A percentile compares a stretch with the other conserved stretches of the same genome.
Conservation (phyloP, 768 basidiomycete species). For the Lactifluus subvellereus region DNA sequence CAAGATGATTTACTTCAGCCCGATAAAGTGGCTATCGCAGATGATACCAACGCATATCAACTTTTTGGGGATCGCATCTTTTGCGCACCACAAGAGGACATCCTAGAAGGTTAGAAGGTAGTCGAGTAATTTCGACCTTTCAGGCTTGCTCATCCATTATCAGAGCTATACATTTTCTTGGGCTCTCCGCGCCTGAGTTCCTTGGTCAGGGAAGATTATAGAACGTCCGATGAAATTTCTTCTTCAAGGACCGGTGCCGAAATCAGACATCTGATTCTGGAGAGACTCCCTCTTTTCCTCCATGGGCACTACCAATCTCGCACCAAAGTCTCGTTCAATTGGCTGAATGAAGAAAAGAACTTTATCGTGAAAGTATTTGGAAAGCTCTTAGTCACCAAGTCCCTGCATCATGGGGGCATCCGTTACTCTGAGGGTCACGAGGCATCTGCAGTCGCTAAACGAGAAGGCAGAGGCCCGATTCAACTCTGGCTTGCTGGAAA, state of each 20-base stretch:
- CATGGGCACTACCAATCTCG: slow-evolving; percentile 77
- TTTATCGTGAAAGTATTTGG: slow-evolving; percentile 66
- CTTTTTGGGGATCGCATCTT: slow-evolving; percentile 73
- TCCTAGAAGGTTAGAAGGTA: slow-evolving; percentile 81
- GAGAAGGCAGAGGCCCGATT: slow-evolving; percentile 51
- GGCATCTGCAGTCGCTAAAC: slow-evolving; percentile 65
- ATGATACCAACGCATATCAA: slow-evolving; percentile 77
- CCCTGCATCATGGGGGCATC: slow-evolving; percentile 47
- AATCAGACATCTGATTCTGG: slow-evolving; percentile 59
- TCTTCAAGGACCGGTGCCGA: slow-evolving; percentile 45
- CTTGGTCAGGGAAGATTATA: slow-evolving; percentile 74
- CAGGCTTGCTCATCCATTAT: neutral
- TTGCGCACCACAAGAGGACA: slow-evolving; percentile 82
- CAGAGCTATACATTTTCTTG: slow-evolving; percentile 70
- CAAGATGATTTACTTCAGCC: slow-evolving; percentile 68
- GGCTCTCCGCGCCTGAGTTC: slow-evolving; percentile 70
- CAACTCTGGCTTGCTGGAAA: slow-evolving; percentile 74
- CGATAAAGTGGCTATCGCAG: slow-evolving; percentile 71
- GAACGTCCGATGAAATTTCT: slow-evolving; percentile 47
- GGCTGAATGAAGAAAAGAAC: slow-evolving; percentile 58
- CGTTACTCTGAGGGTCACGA: slow-evolving; percentile 53
- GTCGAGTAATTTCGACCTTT: neutral
- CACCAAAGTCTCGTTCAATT: slow-evolving; percentile 54
- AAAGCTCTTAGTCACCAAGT: slow-evolving; percentile 57
- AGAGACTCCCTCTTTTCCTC: slow-evolving; percentile 85